A percentile compares a stretch with the other conserved stretches of the same genome.
phyloP scores from a whole-genome alignment of 108 stramenopile species.

The Aurantiochytrium sp. region DNA sequence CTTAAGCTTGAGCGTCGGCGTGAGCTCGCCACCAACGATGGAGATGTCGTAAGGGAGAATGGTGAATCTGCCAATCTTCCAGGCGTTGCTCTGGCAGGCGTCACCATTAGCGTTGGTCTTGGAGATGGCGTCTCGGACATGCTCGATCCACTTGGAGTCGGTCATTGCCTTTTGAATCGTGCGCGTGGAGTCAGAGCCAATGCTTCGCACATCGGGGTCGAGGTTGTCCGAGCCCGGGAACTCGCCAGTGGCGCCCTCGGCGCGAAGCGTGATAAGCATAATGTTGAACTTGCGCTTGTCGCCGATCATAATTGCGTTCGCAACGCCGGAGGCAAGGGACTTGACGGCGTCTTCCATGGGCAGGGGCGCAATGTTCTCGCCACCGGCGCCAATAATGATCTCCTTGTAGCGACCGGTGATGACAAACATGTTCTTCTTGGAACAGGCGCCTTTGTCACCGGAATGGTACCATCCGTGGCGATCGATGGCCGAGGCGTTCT shows the following conservation, averaged over 20 bases:
- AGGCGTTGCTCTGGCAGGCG: slow-evolving; percentile 51
- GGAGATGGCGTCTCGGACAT: neutral
- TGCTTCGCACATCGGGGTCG: neutral
- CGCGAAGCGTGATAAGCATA: slow-evolving; percentile 36
- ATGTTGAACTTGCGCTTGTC: slow-evolving; percentile 50
- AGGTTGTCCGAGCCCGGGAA: neutral
- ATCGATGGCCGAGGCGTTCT: slow-evolving; percentile 54
- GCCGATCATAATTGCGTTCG: slow-evolving; percentile 50
- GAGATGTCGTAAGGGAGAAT: slow-evolving; percentile 53
- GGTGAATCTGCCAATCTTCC: slow-evolving; percentile 52
- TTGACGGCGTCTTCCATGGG: slow-evolving; percentile 51
- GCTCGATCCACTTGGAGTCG: neutral
- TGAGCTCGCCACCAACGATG: slow-evolving; percentile 63
- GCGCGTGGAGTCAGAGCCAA: neutral
- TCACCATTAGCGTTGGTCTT: slow-evolving; percentile 17
- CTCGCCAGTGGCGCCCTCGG: slow-evolving; percentile 24
- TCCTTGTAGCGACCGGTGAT: slow-evolving; percentile 42
- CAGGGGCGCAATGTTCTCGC: slow-evolving; percentile 49
- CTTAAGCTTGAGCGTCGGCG: slow-evolving; percentile 72
- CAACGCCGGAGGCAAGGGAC: slow-evolving; percentile 30
- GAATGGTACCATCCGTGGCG: slow-evolving; percentile 55
- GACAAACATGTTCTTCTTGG: neutral
- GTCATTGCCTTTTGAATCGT: neutral
- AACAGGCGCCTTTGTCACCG: slow-evolving; percentile 45
- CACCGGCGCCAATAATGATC: slow-evolving; percentile 49